Evolutionary conservation across 345 rosid genomes (phyloP).

Genomic region (Eucalyptus sideroxylon): DNA sequence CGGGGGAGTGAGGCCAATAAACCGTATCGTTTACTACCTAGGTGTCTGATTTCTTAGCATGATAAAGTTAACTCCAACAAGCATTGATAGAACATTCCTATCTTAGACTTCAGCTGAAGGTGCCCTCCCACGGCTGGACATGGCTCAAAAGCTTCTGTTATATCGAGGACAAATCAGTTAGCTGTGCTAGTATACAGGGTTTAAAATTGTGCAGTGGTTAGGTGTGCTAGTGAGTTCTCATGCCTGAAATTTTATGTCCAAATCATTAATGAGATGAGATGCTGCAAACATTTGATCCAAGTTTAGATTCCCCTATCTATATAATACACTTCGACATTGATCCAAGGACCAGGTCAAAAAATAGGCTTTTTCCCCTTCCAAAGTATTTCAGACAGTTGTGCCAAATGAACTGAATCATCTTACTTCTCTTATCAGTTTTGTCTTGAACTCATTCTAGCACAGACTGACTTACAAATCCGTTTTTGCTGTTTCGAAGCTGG

Average conservation of each 20-base stretch:
- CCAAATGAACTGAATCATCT: not conserved
- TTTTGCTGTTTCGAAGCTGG: constrained; percentile 1
- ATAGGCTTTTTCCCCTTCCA: not conserved
- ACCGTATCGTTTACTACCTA: not conserved
- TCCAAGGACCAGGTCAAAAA: not conserved
- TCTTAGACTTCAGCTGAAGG: not conserved
- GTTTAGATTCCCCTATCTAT: not conserved
- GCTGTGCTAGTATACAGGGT: not conserved
- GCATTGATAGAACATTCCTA: not conserved
- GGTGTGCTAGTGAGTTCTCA: not conserved
- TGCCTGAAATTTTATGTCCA: not conserved
- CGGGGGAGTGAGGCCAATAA: not conserved
- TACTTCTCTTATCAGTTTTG: not conserved
- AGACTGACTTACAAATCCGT: not conserved
- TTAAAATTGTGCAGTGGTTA: not conserved
- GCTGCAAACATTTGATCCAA: not conserved
- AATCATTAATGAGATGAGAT: not conserved
- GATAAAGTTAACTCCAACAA: not conserved
- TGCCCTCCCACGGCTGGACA: not conserved
- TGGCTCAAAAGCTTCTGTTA: not conserved
- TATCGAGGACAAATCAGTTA: not conserved
- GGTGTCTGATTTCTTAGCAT: not conserved
- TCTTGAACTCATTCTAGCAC: not conserved
- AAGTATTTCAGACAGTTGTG: not conserved
- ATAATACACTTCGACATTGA: not conserved